Evolutionary conservation across 352 stramenopile genomes (phyloP).

Genomic region (Globisporangium polare): DNA sequence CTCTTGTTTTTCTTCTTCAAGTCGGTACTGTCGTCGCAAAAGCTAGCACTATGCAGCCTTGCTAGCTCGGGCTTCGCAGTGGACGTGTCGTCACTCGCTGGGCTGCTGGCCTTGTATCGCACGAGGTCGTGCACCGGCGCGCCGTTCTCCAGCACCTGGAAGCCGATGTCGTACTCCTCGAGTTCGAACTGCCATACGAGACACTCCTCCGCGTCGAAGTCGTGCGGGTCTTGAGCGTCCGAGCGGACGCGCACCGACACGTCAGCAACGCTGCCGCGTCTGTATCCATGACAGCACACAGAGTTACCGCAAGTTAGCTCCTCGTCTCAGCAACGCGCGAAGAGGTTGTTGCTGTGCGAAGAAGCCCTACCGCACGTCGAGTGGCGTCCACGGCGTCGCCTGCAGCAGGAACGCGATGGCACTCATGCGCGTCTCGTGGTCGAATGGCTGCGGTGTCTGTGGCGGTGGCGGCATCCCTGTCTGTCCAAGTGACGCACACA

Average conservation of each 20-base stretch:
- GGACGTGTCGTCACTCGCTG: background rate
- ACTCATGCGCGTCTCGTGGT: constrained; percentile 11
- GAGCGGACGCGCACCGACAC: constrained; percentile 31
- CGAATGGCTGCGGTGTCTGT: background rate
- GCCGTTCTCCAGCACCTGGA: constrained; percentile 53
- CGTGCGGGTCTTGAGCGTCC: constrained; percentile 5
- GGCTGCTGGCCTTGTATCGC: constrained; percentile 29
- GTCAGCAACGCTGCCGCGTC: constrained; percentile 47
- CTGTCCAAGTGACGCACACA: background rate
- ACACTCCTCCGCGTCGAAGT: constrained; percentile 26
- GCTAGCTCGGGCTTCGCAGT: background rate
- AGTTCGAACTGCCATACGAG: constrained; percentile 65
- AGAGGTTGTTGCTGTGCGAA: background rate
- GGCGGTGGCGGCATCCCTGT: constrained; percentile 3
- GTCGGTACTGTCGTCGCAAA: background rate
- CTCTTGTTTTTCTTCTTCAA: background rate
- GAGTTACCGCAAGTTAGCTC: background rate
- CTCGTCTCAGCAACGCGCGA: background rate
- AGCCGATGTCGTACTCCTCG: constrained; percentile 56
- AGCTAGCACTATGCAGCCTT: constrained; percentile 6
- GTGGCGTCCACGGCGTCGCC: constrained; percentile 38
- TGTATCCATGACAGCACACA: constrained; percentile 1
- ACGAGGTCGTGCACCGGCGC: constrained; percentile 24
- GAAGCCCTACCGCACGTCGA: constrained; percentile 34
- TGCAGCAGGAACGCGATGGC: constrained; percentile 52